phyloP scores from a whole-genome alignment of 768 basidiomycete genomes.

The Podaxis sp. region DNA sequence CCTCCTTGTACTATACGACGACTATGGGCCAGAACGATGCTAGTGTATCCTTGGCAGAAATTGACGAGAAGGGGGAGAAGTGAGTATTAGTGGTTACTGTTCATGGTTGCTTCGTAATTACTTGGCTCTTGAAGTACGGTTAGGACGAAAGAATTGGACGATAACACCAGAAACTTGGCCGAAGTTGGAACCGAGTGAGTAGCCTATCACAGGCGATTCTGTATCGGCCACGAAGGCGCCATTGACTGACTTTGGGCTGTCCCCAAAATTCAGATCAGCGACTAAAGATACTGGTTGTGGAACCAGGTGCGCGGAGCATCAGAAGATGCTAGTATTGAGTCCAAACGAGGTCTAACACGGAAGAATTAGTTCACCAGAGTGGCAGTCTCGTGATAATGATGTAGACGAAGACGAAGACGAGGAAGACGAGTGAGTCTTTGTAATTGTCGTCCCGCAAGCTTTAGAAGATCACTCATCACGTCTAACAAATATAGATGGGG shows the following conservation, averaged over 20 bases:
- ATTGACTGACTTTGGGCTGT: neutral
- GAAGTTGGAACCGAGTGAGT: neutral
- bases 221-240: neutral
- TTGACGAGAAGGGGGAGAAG: neutral
- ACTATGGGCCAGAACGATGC: neutral
- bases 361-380: neutral
- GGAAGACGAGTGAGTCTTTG: neutral
- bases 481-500: constrained; percentile 6
- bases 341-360: neutral
- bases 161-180: neutral
- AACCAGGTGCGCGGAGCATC: neutral
- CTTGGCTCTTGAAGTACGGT: neutral
- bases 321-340: neutral
- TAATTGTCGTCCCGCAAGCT: neutral
- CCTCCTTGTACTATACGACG: neutral
- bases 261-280: neutral
- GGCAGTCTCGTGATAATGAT: neutral
- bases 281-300: neutral
- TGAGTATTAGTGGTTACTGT: neutral
- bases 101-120: neutral
- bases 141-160: neutral
- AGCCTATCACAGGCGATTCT: neutral
- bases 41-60: neutral
- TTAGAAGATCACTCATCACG: constrained; percentile 1
- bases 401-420: neutral